Evolutionary conservation across 2,329 filamentous ascomycete species (phyloP), one percentile per base, ranked within the genome.

Genomic region (Thelonectria rubi): DNA sequence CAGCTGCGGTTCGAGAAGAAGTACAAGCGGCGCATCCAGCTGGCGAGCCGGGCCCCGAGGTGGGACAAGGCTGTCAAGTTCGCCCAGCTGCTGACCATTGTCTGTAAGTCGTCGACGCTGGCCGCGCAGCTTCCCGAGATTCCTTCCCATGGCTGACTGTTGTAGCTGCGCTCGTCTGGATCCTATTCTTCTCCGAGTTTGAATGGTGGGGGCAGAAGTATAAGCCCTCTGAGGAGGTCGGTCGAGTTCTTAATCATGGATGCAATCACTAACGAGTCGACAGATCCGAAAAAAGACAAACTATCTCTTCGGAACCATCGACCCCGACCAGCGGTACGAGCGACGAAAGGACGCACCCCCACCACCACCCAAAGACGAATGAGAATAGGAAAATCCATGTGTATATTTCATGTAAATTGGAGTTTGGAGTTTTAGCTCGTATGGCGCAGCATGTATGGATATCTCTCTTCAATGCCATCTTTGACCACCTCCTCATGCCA

Each of bases 1-100:
- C 89, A 94, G 76, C 90, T 94, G 74, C 84, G 88, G 45, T 89
- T 93, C 69, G 91, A 94, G 80, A 88, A 91, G 75, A 89, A 90
- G 73, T 94, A 90, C 78, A 91, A 92, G 78, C 84, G 91, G 54
- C 84, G 91, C 55, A 77, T 90, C 24, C 82, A 83, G 60, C 76
- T 91, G 67, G 86, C 87, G 69, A 85, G 84, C 72, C 82, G 84
- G 42, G 80, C 88, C 20, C 89, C 90, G 9, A 75, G 77, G 49
- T 92, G 88, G 88, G 83, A 85, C 43, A 91, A 89, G 75, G 82
- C 79, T 62, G 80, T 89, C 58, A 87, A 87, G 76, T 78, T 93
- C 64, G 83, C 83, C 51, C 91, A 93, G 76, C 84, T 88, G 11
- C 77, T 78, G 21, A 85, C 80, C 40, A 82, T 88, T 47, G 79